phyloP scores from a whole-genome alignment of 306 rosid species.

The Medicago truncatula region MtrunA17r5.0-ANR NC_053044.1:54794001-54794500 shows the following conservation, averaged over 20 bases:
- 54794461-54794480: background rate
- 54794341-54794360: constrained; percentile 60
- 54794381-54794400: constrained; percentile 53
- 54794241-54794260: constrained; percentile 61
- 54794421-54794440: constrained; percentile 49
- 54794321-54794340: constrained; percentile 48
- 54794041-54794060: background rate
- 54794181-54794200: constrained; percentile 52
- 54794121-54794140: background rate
- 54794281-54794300: constrained; percentile 45
- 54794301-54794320: constrained; percentile 12
- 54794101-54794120: background rate
- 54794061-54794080: background rate
- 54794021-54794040: too few relatives aligned
- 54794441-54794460: background rate
- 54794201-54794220: constrained; percentile 34
- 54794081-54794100: background rate
- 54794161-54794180: constrained; percentile 19
- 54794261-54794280: constrained; percentile 62
- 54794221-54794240: constrained; percentile 43
- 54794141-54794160: background rate
- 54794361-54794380: constrained; percentile 52
- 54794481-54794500: constrained; percentile 54
- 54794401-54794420: constrained; percentile 58
- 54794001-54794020: too few relatives aligned